phyloP scores from a whole-genome alignment of 257 asterid species.

The Gardenia jasminoides region DNA sequence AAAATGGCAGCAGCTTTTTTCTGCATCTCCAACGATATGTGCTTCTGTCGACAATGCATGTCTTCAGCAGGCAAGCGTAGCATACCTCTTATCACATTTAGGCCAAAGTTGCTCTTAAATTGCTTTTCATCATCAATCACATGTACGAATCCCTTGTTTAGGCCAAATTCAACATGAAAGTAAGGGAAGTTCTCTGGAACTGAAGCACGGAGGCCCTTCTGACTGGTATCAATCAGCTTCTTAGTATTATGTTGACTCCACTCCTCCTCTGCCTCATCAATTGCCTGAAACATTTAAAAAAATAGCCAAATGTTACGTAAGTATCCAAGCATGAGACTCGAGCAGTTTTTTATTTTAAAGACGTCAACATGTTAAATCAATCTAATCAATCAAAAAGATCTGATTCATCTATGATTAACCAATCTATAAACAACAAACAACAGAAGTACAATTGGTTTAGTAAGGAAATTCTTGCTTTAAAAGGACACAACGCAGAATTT shows the following conservation, averaged over 20 bases:
- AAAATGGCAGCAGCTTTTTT: conserved; percentile 67
- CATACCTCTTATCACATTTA: conserved; percentile 81
- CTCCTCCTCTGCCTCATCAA: conserved; percentile 95
- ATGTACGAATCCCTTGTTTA: conserved; percentile 77
- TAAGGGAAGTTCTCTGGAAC: conserved; percentile 92
- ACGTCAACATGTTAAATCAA: background rate
- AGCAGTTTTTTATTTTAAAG: background rate
- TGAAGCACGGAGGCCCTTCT: conserved; percentile 75
- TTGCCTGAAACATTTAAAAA: conserved; percentile 50
- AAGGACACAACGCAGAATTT: background rate
- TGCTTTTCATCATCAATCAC: conserved; percentile 83
- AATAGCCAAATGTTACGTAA: background rate
- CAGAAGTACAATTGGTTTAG: no score
- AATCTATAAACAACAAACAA: background rate
- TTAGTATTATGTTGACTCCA: conserved; percentile 98
- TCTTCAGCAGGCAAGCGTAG: conserved; percentile 79
- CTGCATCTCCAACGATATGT: conserved; percentile 61
- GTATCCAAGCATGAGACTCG: background rate
- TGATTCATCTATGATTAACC: background rate
- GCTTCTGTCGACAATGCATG: conserved; percentile 74
- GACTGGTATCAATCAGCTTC: conserved; percentile 90
- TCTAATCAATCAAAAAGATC: background rate
- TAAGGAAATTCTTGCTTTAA: no score
- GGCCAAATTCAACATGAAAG: conserved; percentile 92
- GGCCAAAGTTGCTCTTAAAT: conserved; percentile 77